Conservation (phyloP, 2,329 filamentous ascomycete species). For the Aspergillus viridinutans region DNA sequence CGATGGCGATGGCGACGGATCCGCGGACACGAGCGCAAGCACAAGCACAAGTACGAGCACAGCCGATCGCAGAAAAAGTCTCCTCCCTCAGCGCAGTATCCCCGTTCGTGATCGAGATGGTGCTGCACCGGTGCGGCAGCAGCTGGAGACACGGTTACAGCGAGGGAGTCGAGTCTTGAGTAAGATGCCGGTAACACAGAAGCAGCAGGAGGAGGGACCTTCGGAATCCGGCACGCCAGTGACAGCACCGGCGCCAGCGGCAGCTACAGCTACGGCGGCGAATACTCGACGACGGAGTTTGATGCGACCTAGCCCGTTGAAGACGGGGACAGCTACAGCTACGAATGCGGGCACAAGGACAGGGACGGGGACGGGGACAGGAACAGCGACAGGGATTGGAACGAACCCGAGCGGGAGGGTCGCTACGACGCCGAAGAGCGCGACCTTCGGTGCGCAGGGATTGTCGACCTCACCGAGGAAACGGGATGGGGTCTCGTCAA, state of each 20-base stretch:
- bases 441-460: constrained; percentile 12
- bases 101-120: constrained; percentile 16
- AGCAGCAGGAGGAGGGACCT: constrained; percentile 6
- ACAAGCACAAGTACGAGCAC: constrained; percentile 10
- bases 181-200: constrained; percentile 5
- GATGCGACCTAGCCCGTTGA: constrained; percentile 23
- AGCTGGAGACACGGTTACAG: constrained; percentile 16
- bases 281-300: constrained; percentile 27
- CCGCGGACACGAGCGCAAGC: constrained; percentile 12
- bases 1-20: constrained; percentile 2
- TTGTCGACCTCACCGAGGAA: constrained; percentile 23
- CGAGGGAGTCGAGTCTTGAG: constrained; percentile 12
- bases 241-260: background rate
- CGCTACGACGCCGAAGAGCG: constrained; percentile 16
- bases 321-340: constrained; percentile 2
- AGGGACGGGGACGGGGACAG: constrained; percentile 11
- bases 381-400: constrained; percentile 10
- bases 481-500: constrained; percentile 6
- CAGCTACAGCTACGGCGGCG: constrained; percentile 3
- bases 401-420: background rate
- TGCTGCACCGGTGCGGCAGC: constrained; percentile 11
- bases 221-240: background rate
- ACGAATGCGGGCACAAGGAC: constrained; percentile 3
- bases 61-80: constrained; percentile 24
- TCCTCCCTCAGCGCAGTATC: constrained; percentile 28